phyloP scores from a whole-genome alignment of 306 rosid species.

The Trifolium fragiferum region DNA sequence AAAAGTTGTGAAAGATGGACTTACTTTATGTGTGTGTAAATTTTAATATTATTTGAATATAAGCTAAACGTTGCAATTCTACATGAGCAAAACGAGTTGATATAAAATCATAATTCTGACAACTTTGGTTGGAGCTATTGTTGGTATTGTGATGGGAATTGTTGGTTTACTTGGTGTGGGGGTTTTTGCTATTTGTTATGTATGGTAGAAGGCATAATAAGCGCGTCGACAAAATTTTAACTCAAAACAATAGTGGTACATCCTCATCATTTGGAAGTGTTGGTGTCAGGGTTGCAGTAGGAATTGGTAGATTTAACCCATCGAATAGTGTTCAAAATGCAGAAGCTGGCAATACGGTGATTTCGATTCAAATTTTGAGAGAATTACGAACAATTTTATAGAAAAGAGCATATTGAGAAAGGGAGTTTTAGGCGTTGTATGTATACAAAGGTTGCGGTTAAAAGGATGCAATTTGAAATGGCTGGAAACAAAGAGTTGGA shows the following conservation, averaged over 20 bases:
- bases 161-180: conserved; percentile 44
- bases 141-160: too few species aligned
- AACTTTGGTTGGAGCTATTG: too few species aligned
- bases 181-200: conserved; percentile 38
- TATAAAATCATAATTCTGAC: too few species aligned
- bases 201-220: conserved; percentile 47
- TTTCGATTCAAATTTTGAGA: conserved; percentile 77
- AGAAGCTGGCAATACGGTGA: conserved; percentile 75
- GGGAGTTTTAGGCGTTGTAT: conserved; percentile 92
- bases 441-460: conserved; percentile 81
- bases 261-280: conserved; percentile 54
- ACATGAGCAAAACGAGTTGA: too few species aligned
- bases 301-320: too few species aligned
- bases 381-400: conserved; percentile 75
- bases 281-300: too few species aligned
- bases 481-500: conserved; percentile 72
- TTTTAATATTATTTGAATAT: too few species aligned
- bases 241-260: conserved; percentile 60
- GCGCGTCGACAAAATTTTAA: conserved; percentile 49
- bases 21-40: too few species aligned
- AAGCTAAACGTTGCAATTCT: too few species aligned
- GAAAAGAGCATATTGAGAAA: conserved; percentile 67
- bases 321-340: conserved; percentile 54
- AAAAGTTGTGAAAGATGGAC: too few species aligned
- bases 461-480: conserved; percentile 80